Conservation (phyloP, 2,329 filamentous ascomycete genomes). For the Rhinocladiella mackenziei region DNA sequence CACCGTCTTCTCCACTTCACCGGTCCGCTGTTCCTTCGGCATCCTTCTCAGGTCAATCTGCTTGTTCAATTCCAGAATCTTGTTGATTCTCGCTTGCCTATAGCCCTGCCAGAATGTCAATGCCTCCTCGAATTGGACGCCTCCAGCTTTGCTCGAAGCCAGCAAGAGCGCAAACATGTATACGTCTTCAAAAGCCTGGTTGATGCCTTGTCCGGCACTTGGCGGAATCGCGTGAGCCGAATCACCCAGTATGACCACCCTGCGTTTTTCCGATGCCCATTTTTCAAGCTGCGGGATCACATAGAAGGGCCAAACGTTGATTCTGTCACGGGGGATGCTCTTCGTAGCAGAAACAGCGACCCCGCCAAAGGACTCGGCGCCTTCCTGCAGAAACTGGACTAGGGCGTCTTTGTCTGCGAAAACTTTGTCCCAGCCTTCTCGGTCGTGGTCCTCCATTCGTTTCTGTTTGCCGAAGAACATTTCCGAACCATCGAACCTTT, state of each 20-base stretch:
- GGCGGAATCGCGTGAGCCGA: constrained; percentile 56
- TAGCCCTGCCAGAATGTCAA: constrained; percentile 45
- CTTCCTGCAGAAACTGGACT: constrained; percentile 21
- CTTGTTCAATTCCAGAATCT: constrained; percentile 47
- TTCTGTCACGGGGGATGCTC: constrained; percentile 18
- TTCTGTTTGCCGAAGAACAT: constrained; percentile 38
- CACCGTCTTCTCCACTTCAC: constrained; percentile 13
- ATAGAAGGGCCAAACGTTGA: constrained; percentile 49
- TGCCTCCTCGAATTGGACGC: constrained; percentile 17
- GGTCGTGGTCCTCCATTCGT: constrained; percentile 33
- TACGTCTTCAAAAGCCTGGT: constrained; percentile 55
- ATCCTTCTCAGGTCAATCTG: constrained; percentile 49
- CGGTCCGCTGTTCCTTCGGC: constrained; percentile 31
- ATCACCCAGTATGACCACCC: constrained; percentile 54
- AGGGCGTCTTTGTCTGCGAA: constrained; percentile 32
- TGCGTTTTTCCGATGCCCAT: constrained; percentile 49
- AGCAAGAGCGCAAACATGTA: constrained; percentile 47
- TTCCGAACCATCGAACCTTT: constrained; percentile 35
- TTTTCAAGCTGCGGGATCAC: constrained; percentile 45
- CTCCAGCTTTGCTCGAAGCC: constrained; percentile 2
- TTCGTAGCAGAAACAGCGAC: constrained; percentile 15
- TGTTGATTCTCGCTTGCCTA: constrained; percentile 48
- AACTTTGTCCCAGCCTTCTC: constrained; percentile 35
- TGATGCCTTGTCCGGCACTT: constrained; percentile 53
- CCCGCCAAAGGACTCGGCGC: constrained; percentile 17